phyloP scores from a whole-genome alignment of 2,329 filamentous ascomycete species.

The Alternaria atra region DNA sequence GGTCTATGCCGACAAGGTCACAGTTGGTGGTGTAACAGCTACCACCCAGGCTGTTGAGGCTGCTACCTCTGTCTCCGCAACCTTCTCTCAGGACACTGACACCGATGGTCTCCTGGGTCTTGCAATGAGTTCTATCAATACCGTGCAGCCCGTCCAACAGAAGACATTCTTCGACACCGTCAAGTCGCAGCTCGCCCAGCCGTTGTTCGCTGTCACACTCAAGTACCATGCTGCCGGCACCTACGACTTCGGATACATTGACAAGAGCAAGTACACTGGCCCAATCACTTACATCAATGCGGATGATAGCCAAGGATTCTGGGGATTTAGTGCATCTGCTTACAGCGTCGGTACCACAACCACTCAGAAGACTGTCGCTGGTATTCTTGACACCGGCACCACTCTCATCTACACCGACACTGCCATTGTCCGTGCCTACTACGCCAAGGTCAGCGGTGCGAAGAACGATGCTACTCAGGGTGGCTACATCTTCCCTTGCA shows the following conservation, averaged over 20 bases:
- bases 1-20: constrained; percentile 72
- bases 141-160: constrained; percentile 59
- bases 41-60: constrained; percentile 71
- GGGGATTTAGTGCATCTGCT: constrained; percentile 66
- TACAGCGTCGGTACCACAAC: constrained; percentile 62
- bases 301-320: constrained; percentile 68
- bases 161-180: constrained; percentile 70
- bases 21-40: constrained; percentile 67
- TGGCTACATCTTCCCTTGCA: constrained; percentile 66
- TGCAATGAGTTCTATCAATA: constrained; percentile 68
- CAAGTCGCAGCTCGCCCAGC: constrained; percentile 59
- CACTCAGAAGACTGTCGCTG: constrained; percentile 56
- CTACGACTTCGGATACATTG: constrained; percentile 69
- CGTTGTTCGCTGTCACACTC: constrained; percentile 66
- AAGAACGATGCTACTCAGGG: constrained; percentile 58
- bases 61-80: constrained; percentile 65
- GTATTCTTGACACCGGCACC: constrained; percentile 76
- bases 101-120: constrained; percentile 70
- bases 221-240: constrained; percentile 61
- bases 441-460: constrained; percentile 64
- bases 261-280: constrained; percentile 67
- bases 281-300: constrained; percentile 65
- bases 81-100: constrained; percentile 61
- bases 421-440: constrained; percentile 66
- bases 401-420: constrained; percentile 69